Evolutionary conservation across 2,329 filamentous ascomycete genomes (phyloP).

Genomic region (Xylaria sp.): DNA sequence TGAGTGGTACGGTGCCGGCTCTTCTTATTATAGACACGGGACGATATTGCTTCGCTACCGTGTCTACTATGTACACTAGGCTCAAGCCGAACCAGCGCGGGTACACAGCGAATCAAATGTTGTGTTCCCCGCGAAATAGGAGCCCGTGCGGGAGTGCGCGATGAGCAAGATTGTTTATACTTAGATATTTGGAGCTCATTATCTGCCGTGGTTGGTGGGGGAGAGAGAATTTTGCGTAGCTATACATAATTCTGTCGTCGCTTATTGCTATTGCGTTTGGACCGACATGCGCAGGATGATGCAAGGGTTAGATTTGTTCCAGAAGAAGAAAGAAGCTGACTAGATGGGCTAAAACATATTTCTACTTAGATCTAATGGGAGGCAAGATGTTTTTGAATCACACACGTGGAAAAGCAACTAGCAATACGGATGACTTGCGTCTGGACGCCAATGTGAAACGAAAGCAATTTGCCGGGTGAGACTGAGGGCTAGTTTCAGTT

Average conservation of each 20-base stretch:
- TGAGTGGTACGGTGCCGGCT: slow-evolving; percentile 1
- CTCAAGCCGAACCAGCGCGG: background rate
- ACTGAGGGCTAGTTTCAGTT: slow-evolving; percentile 39
- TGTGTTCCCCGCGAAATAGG: background rate
- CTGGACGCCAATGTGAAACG: slow-evolving; percentile 41
- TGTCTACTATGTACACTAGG: background rate
- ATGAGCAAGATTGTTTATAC: background rate
- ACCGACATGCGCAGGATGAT: slow-evolving; percentile 2
- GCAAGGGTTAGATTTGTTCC: slow-evolving; percentile 21
- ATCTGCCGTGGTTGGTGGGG: background rate
- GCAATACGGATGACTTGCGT: slow-evolving; percentile 27
- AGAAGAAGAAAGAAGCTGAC: background rate
- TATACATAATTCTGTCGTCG: slow-evolving; percentile 17
- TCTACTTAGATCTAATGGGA: slow-evolving; percentile 1
- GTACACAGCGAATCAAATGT: background rate
- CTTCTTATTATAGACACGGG: slow-evolving; percentile 19
- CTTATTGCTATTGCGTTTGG: slow-evolving; percentile 17
- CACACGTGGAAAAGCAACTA: slow-evolving; percentile 4
- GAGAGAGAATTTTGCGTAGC: background rate
- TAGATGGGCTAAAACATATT: slow-evolving; percentile 1
- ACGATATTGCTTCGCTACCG: background rate
- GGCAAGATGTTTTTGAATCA: background rate
- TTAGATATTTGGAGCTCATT: background rate
- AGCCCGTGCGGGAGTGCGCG: background rate
- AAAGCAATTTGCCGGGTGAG: slow-evolving; percentile 39